Conservation (phyloP, 2,329 filamentous ascomycete species). For the Fusarium luffae region DNA sequence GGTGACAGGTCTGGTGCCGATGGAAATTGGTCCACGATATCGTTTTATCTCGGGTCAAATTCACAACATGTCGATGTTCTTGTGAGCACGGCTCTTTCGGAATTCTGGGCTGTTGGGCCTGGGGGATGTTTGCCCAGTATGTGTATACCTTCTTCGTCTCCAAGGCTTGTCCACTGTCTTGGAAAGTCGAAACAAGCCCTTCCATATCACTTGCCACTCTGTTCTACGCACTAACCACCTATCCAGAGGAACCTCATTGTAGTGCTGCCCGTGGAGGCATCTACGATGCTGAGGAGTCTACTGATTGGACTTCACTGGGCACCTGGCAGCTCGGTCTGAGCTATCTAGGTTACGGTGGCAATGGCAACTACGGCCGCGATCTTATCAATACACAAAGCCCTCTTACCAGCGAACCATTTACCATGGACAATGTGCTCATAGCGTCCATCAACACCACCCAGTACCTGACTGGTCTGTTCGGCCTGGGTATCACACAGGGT, state of each 20-base stretch:
- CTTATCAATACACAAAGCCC: conserved; percentile 56
- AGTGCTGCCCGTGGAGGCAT: conserved; percentile 66
- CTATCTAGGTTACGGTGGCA: conserved; percentile 67
- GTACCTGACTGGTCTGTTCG: conserved; percentile 66
- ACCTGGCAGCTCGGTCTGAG: conserved; percentile 69
- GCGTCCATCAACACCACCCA: conserved; percentile 66
- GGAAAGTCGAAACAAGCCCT: background rate
- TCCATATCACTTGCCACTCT: background rate
- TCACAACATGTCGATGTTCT: conserved; percentile 53
- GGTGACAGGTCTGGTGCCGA: conserved; percentile 69
- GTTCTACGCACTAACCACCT: conserved; percentile 34
- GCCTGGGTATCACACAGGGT: conserved; percentile 65
- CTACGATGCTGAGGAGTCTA: conserved; percentile 65
- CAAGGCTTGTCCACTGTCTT: background rate
- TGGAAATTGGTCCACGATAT: conserved; percentile 78
- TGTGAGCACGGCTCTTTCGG: conserved; percentile 75
- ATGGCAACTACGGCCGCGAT: conserved; percentile 73
- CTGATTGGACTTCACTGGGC: conserved; percentile 68
- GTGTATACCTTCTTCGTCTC: conserved; percentile 36
- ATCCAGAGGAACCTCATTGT: conserved; percentile 63
- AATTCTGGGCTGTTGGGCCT: conserved; percentile 74
- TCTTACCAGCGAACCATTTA: conserved; percentile 51
- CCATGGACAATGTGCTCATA: conserved; percentile 60
- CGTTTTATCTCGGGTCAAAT: conserved; percentile 60
- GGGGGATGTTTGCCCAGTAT: conserved; percentile 65